phyloP scores from a whole-genome alignment of 202 grass and related monocot genomes.

The Musa balbisiana region DNA sequence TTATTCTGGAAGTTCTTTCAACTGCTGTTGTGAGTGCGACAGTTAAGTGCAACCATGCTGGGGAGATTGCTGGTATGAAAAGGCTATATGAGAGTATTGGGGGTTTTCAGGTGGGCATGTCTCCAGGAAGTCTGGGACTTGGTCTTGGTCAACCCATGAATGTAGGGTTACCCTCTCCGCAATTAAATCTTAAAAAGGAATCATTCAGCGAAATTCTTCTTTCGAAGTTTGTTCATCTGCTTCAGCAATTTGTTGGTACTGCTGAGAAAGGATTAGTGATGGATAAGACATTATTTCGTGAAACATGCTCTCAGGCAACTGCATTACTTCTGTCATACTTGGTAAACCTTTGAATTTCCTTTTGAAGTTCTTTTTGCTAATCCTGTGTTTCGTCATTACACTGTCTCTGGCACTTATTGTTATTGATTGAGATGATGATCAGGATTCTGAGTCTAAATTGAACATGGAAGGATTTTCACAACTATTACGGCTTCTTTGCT shows the following conservation, averaged over 20 bases:
- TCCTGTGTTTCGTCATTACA: neutral
- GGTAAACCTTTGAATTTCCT: conserved; percentile 42
- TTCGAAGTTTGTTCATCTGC: conserved; percentile 72
- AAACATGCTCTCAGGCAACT: conserved; percentile 98
- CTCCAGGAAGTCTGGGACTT: conserved; percentile 31
- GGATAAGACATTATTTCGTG: conserved; percentile 85
- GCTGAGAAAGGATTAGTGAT: conserved; percentile 76
- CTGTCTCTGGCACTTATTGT: neutral
- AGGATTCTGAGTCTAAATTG: conserved; percentile 70
- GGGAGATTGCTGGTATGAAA: conserved; percentile 99
- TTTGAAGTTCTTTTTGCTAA: conserved; percentile 9
- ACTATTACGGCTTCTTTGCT: conserved; percentile 88
- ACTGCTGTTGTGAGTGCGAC: conserved; percentile 98
- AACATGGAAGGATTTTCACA: conserved; percentile 94
- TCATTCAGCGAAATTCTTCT: conserved; percentile 96
- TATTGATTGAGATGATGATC: neutral
- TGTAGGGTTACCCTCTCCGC: conserved; percentile 31
- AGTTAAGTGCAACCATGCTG: conserved; percentile 94
- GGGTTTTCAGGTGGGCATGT: conserved; percentile 61
- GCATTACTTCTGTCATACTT: conserved; percentile 88
- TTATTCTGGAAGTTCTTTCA: conserved; percentile 90
- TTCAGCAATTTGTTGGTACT: conserved; percentile 86
- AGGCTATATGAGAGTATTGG: conserved; percentile 94
- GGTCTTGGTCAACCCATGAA: conserved; percentile 23
- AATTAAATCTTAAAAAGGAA: conserved; percentile 42